Evolutionary conservation across 2,329 filamentous ascomycete genomes (phyloP), one percentile per base, ranked within the genome.

Genomic region (Sporothrix schenckii): DNA sequence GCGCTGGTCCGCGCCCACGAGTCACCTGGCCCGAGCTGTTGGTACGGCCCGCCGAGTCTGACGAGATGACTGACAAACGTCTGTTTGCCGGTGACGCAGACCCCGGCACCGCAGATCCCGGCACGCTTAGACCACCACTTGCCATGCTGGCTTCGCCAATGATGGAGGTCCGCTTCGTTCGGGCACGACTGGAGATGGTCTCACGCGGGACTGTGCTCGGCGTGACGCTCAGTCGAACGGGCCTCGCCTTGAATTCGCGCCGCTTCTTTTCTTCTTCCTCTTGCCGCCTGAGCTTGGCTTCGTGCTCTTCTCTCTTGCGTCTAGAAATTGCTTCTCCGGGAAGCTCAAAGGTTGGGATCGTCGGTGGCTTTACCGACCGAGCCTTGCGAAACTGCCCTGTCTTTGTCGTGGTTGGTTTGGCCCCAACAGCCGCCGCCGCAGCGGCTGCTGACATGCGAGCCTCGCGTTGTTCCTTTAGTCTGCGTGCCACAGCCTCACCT

Each of bases 171-270:
- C 82, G 84, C 72, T 78, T 82, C 74, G 85, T 84, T 44, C 87
- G 83, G 54, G 84, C 85, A 49, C 85, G 84, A 77, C 88, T 90
- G 52, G 87, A 80, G 73, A 84, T 77, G 13, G 86, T 89, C 61
- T 87, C 86, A 34, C 87, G 86, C 52, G 87, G 86, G 4, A 81
- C 73, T 6, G 81, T 77, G 60, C 78, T 78, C 1, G 81, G 78
- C 10, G 78, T 78, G 21, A 81, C 76, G 69, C 80, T 84, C 68
- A 81, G 79, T 54, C 84, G 84, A 50, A 87, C 76, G 21, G 88
- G 88, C 49, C 83, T 83, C 6, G 88, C 88, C 77, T 89, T 90
- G 81, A 90, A 90, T 75, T 89, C 86, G 69, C 88, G 85, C 69
- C 84, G 83, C 77, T 83, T 86, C 30, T 81, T 84, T 72, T 88